Evolutionary conservation across 495 filamentous ascomycete species (phyloP).

Genomic region (Annulohypoxylon maeteangense): DNA sequence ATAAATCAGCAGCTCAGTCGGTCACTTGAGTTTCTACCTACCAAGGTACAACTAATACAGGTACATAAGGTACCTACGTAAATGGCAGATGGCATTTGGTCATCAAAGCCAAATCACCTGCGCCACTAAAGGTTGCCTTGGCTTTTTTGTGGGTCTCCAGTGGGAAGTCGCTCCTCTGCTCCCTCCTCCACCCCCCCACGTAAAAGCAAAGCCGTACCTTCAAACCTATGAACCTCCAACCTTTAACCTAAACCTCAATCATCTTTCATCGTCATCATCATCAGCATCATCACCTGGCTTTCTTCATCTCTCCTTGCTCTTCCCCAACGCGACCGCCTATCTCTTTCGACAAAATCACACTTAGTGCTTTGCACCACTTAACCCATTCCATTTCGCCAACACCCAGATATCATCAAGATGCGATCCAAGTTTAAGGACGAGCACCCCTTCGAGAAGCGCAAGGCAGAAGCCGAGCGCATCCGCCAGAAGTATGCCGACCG

Average conservation of each 20-base stretch:
- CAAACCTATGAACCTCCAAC: slow-evolving; percentile 11
- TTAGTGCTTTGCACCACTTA: neutral
- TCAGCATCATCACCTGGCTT: neutral
- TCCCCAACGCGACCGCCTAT: neutral
- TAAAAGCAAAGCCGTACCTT: slow-evolving; percentile 29
- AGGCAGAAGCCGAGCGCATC: slow-evolving; percentile 98
- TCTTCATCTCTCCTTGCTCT: neutral
- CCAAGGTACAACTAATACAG: neutral
- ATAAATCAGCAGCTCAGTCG: slow-evolving; percentile 14
- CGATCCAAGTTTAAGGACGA: slow-evolving; percentile 99
- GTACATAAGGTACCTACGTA: slow-evolving; percentile 11
- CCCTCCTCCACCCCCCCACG: slow-evolving; percentile 20
- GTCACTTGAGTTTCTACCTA: slow-evolving; percentile 9
- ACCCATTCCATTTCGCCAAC: slow-evolving; percentile 9
- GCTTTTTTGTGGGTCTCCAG: neutral
- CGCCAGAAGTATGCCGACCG: slow-evolving; percentile 99
- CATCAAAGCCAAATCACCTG: slow-evolving; percentile 39
- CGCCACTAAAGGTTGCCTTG: slow-evolving; percentile 19
- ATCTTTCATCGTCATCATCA: slow-evolving; percentile 29
- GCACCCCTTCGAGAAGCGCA: slow-evolving; percentile 99
- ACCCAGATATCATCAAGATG: slow-evolving; percentile 68
- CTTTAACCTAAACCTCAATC: slow-evolving; percentile 25
- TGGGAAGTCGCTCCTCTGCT: neutral
- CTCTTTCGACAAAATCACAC: neutral
- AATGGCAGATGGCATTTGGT: slow-evolving; percentile 20